Percentiles rank a stretch among this genome's conserved stretches.
Evolutionary conservation across 495 filamentous ascomycete genomes (phyloP).

Genomic region (Penicillium parvum): DNA sequence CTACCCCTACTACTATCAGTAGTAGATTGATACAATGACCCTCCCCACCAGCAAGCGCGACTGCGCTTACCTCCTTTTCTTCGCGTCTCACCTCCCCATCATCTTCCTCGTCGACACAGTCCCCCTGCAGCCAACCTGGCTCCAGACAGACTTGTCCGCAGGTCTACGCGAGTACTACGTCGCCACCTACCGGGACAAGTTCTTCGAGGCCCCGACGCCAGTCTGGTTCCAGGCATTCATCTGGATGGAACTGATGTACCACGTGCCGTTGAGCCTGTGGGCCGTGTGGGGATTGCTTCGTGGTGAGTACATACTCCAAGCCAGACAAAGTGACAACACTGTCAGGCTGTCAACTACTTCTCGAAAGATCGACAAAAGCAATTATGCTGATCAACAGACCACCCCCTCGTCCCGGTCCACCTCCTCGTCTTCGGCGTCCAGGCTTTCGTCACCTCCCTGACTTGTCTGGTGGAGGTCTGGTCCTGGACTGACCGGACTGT

Average conservation of each 20-base stretch:
- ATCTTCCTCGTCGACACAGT: slow-evolving; percentile 64
- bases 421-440: slow-evolving; percentile 66
- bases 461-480: slow-evolving; percentile 61
- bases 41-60: slow-evolving; percentile 43
- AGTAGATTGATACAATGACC: no score
- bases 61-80: slow-evolving; percentile 65
- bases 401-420: slow-evolving; percentile 56
- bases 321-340: no score
- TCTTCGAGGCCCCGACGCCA: slow-evolving; percentile 58
- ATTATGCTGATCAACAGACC: slow-evolving; percentile 35
- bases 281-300: slow-evolving; percentile 48
- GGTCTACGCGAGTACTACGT: slow-evolving; percentile 60
- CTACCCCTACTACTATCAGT: no score
- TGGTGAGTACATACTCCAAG: slow-evolving; percentile 39
- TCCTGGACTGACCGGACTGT: slow-evolving; percentile 54
- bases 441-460: slow-evolving; percentile 65
- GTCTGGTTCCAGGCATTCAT: slow-evolving; percentile 68
- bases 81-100: slow-evolving; percentile 61
- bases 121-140: slow-evolving; percentile 55
- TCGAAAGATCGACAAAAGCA: slow-evolving; percentile 1
- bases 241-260: slow-evolving; percentile 64
- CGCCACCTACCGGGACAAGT: slow-evolving; percentile 66
- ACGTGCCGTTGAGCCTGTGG: slow-evolving; percentile 66
- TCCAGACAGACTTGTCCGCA: slow-evolving; percentile 48
- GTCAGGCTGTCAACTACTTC: background rate